Base-by-base conservation (phyloP, 805 yeast species). In the Danielia reshetovae region DNA sequence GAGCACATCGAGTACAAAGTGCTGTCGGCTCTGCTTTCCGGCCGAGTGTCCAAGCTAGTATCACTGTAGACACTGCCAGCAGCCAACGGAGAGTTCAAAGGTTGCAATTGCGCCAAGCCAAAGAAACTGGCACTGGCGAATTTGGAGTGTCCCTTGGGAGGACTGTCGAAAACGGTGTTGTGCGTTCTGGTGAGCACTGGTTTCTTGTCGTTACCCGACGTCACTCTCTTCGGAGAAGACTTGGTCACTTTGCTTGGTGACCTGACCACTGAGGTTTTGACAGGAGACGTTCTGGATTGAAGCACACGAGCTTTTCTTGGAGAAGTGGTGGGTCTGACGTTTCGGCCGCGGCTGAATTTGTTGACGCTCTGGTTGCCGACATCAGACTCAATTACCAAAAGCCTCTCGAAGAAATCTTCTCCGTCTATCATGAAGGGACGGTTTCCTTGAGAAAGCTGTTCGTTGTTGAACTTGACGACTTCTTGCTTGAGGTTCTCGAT, bases 401-500 rank as follows among this genome's bases (percentile, higher is more conserved):
- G 30, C 24, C 49, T 62, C 15, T 68, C 67, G 27, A 64, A 52
- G 27, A 77, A 71, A 24, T 72, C 70, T 40, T 65, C 68, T 2
- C 81, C 84, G 32, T 70, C 57, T 13, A 79, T 65, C 30, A 45
- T 39, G 18, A 65, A 39, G 3, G 62, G 51, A 16, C 42, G 46
- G 8, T 43, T 34, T 1, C 53, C 59, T 5, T 45, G 29, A 1
- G 46, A 36, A 2, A 44, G 33, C 30, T 51, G 55, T 2, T 48
- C 42, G 5, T 55, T 48, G 43, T 81, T 79, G 64, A 75, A 84
- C 9, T 60, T 62, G 3, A 47, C 39, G 4, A 85, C 48, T 32
- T 72, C 72, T 1, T 42, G 27, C 40, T 71, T 73, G 30, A 90
- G 57, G 1, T 67, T 73, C 4, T 62, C 57, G 7, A 85, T 59